phyloP scores from a whole-genome alignment of 352 stramenopile genomes.

The Aphanomyces invadans region DNA sequence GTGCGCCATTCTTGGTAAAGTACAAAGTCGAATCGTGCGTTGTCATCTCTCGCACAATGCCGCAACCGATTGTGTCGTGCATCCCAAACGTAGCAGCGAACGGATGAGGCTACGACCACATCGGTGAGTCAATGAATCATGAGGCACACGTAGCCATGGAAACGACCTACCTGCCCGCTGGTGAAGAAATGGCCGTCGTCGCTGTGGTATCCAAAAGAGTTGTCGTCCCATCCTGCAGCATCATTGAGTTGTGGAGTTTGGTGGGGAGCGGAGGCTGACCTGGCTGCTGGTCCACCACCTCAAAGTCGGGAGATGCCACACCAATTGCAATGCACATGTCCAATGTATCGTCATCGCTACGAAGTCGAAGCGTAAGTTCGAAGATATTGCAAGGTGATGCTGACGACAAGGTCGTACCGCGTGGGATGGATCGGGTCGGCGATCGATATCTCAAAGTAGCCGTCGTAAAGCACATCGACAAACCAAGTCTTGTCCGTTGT shows the following conservation, averaged over 20 bases:
- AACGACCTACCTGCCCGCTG: constrained; percentile 32
- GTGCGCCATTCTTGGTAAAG: constrained; percentile 58
- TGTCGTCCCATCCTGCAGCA: constrained; percentile 41
- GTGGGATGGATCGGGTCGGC: constrained; percentile 25
- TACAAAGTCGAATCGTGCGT: constrained; percentile 39
- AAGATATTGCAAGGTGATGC: too few relatives aligned
- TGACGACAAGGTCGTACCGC: too few relatives aligned
- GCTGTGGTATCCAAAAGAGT: constrained; percentile 69
- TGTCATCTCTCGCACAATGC: constrained; percentile 40
- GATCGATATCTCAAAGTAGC: constrained; percentile 73
- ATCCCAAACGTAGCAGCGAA: constrained; percentile 37
- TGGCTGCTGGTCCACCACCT: constrained; percentile 54
- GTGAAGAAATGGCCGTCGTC: constrained; percentile 70
- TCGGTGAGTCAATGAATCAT: neutral
- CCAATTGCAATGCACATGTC: constrained; percentile 39
- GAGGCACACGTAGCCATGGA: neutral
- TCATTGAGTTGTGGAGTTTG: neutral
- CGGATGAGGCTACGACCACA: constrained; percentile 36
- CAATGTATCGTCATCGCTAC: constrained; percentile 37
- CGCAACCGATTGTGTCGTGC: constrained; percentile 66
- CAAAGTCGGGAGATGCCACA: constrained; percentile 43
- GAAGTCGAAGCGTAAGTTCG: constrained; percentile 18
- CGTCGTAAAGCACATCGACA: constrained; percentile 46
- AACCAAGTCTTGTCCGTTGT: constrained; percentile 24
- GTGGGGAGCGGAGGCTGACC: neutral